These are phyloP conservation scores for Rachicladosporium sp. DNA, from an alignment of 2,329 filamentous ascomycete species.

Conservation along the genomic window DNA sequence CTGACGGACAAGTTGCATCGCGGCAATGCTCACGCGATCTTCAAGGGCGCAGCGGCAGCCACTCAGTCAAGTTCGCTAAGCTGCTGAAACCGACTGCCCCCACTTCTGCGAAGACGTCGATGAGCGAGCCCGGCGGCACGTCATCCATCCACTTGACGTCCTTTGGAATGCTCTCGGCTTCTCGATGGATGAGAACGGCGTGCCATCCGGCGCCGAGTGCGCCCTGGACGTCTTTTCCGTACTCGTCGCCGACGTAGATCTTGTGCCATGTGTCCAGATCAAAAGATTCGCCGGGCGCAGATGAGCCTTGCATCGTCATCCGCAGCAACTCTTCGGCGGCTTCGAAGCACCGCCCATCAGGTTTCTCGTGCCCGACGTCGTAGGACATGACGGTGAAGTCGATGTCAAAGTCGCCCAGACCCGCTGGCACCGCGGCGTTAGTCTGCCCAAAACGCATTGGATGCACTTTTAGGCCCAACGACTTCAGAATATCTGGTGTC, in stretches of 20 bases:
- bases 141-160: constrained; percentile 13
- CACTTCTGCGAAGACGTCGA: constrained; percentile 9
- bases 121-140: constrained; percentile 7
- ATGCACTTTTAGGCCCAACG: constrained; percentile 40
- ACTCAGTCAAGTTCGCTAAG: constrained; percentile 13
- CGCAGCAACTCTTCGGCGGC: constrained; percentile 38
- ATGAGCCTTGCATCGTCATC: constrained; percentile 16
- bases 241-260: constrained; percentile 44
- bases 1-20: too few species aligned
- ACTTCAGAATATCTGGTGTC: constrained; percentile 42
- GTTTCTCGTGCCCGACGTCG: constrained; percentile 50
- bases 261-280: constrained; percentile 21
- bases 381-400: constrained; percentile 52
- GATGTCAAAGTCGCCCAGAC: constrained; percentile 26
- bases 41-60: constrained; percentile 8
- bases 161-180: constrained; percentile 8
- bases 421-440: neutral
- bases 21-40: too few species aligned
- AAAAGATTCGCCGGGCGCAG: constrained; percentile 15
- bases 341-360: constrained; percentile 42
- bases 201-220: constrained; percentile 38
- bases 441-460: constrained; percentile 19
- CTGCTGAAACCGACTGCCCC: constrained; percentile 15
- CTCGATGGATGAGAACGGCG: constrained; percentile 30
- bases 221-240: constrained; percentile 39